These are phyloP conservation scores for Trichoderma sp. DNA, from an alignment of 2,329 filamentous ascomycete genomes.

Conservation along the genomic window DNA sequence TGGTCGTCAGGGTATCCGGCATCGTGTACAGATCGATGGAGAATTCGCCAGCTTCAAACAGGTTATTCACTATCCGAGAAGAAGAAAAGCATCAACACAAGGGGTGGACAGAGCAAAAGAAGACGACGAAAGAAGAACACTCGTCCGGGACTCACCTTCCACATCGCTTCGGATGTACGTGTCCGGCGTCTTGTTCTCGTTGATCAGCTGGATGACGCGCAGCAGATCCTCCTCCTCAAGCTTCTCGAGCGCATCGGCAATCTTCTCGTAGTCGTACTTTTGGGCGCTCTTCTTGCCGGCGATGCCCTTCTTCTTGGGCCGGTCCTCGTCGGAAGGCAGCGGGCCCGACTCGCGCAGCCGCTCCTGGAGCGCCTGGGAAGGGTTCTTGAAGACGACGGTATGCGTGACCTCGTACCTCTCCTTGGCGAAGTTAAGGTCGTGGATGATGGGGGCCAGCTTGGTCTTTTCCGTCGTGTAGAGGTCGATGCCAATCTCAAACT, in stretches of 20 bases:
- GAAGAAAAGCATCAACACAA: slow-evolving; percentile 39
- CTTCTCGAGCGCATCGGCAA: slow-evolving; percentile 87
- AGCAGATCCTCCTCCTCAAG: slow-evolving; percentile 90
- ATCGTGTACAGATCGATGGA: slow-evolving; percentile 98
- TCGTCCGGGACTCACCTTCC: slow-evolving; percentile 67
- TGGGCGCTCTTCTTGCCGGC: slow-evolving; percentile 77
- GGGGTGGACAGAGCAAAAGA: slow-evolving; percentile 27
- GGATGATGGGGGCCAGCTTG: slow-evolving; percentile 71
- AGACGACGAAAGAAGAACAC: background rate
- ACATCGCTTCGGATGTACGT: slow-evolving; percentile 98
- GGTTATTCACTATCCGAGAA: slow-evolving; percentile 39
- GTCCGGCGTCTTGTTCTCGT: slow-evolving; percentile 91
- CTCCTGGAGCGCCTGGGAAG: slow-evolving; percentile 80
- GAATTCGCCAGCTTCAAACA: slow-evolving; percentile 79
- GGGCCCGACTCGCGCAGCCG: slow-evolving; percentile 81
- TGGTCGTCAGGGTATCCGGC: slow-evolving; percentile 83
- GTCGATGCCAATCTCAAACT: slow-evolving; percentile 92
- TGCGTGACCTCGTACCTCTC: slow-evolving; percentile 83
- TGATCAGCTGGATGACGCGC: slow-evolving; percentile 95
- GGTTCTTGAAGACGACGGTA: slow-evolving; percentile 85
- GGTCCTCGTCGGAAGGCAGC: slow-evolving; percentile 73
- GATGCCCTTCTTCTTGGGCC: slow-evolving; percentile 62
- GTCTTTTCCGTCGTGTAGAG: slow-evolving; percentile 84
- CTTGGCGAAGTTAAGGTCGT: slow-evolving; percentile 90
- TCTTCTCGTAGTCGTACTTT: slow-evolving; percentile 85